Conservation (phyloP, 2,329 filamentous ascomycete genomes). For the Colletotrichum sp. region DNA sequence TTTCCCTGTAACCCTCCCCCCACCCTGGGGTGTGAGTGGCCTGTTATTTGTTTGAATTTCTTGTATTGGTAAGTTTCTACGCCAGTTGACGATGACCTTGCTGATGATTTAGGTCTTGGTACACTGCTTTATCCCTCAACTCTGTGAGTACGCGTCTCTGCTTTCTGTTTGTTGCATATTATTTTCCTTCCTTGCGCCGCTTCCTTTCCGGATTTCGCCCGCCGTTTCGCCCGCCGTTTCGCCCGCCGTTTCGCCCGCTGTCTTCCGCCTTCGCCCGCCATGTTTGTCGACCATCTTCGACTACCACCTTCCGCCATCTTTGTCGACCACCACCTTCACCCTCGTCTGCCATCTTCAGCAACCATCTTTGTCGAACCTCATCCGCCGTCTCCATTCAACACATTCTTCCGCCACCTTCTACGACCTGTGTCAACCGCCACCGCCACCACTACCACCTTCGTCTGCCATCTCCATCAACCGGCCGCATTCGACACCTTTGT, state of each 20-base stretch:
- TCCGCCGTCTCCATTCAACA: no score
- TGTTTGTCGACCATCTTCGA: background rate
- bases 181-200: background rate
- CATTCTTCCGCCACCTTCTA: no score
- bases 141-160: background rate
- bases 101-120: background rate
- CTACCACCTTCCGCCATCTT: no score
- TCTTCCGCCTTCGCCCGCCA: background rate
- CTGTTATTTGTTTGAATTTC: background rate
- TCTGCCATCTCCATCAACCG: no score
- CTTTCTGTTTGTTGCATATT: background rate
- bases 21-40: background rate
- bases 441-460: background rate
- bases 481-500: background rate
- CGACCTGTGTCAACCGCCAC: no score
- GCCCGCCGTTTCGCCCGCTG: background rate
- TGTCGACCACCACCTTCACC: no score
- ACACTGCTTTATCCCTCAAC: background rate
- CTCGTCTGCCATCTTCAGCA: no score
- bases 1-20: background rate
- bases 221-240: background rate
- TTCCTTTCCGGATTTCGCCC: no score
- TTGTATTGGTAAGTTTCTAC: background rate
- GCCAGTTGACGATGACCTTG: background rate
- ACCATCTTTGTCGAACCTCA: no score